phyloP scores from a whole-genome alignment of 208 protist genomes.

The Acanthamoeba castellanii region DNA sequence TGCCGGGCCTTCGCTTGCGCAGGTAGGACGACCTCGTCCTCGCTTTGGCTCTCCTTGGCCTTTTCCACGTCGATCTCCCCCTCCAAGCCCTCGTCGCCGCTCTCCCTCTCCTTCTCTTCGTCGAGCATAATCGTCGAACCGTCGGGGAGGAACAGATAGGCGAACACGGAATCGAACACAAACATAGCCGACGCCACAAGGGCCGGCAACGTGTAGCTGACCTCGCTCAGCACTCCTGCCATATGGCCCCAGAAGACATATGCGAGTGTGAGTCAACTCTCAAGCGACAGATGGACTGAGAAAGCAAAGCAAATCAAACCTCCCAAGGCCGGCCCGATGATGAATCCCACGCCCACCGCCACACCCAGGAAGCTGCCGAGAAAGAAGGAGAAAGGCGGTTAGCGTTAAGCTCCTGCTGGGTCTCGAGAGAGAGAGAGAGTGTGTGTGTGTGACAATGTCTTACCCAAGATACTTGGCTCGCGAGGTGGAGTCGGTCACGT shows the following conservation, averaged over 20 bases:
- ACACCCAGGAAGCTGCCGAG: background rate
- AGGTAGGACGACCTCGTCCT: background rate
- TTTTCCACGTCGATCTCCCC: background rate
- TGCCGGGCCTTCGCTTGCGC: background rate
- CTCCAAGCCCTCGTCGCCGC: background rate
- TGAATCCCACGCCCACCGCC: slow-evolving; percentile 12
- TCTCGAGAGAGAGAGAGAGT: too few species aligned
- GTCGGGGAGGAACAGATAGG: slow-evolving; percentile 35
- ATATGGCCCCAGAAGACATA: background rate
- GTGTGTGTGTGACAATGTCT: too few species aligned
- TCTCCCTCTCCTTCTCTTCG: background rate
- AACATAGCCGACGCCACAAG: background rate
- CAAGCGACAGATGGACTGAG: background rate
- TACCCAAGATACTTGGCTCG: slow-evolving; percentile 58
- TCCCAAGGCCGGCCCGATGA: slow-evolving; percentile 41
- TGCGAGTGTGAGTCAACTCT: background rate
- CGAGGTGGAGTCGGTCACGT: background rate
- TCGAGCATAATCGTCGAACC: background rate
- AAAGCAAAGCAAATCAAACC: background rate
- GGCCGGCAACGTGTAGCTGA: slow-evolving; percentile 25
- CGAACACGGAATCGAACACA: background rate
- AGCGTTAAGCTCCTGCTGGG: background rate
- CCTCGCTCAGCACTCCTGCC: slow-evolving; percentile 9
- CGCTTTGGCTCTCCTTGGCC: slow-evolving; percentile 37
- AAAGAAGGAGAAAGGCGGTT: background rate